Conservation (phyloP, 208 protist species). For the Trypanosoma boissoni region DNA sequence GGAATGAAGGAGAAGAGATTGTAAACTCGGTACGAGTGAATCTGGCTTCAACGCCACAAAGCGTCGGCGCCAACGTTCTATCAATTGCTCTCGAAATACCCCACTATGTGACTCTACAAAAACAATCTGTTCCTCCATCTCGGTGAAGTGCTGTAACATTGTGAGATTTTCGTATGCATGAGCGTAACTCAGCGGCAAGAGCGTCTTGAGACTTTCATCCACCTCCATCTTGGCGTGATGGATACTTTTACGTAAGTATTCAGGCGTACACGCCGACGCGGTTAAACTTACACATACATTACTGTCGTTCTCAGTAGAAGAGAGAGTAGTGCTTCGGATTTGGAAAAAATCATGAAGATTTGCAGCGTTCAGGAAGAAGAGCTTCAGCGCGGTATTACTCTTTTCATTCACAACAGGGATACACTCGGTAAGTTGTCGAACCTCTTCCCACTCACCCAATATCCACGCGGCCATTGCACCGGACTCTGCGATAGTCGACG, state of each 20-base stretch:
- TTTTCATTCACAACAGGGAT: constrained; percentile 61
- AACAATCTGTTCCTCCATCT: constrained; percentile 98
- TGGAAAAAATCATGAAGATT: constrained; percentile 41
- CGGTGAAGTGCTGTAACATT: constrained; percentile 97
- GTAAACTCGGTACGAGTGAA: constrained; percentile 92
- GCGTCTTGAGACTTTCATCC: constrained; percentile 83
- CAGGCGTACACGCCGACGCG: no score
- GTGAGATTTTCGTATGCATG: constrained; percentile 96
- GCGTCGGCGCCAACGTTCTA: constrained; percentile 75
- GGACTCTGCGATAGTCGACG: constrained; percentile 65
- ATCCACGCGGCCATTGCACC: constrained; percentile 86
- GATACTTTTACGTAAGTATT: constrained; percentile 46
- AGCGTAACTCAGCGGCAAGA: constrained; percentile 83
- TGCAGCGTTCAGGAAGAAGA: constrained; percentile 77
- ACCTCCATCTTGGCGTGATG: constrained; percentile 71
- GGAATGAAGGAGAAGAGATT: constrained; percentile 94
- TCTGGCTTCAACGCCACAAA: constrained; percentile 87
- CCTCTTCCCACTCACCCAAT: constrained; percentile 78
- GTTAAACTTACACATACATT: no score
- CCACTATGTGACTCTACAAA: constrained; percentile 52
- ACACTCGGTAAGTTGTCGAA: constrained; percentile 65
- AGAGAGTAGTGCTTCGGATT: constrained; percentile 6
- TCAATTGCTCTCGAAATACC: constrained; percentile 61
- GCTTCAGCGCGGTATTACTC: constrained; percentile 50
- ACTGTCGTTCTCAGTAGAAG: constrained; percentile 5